These are phyloP conservation scores for Dioszegia aurantiaca DNA, from an alignment of 768 basidiomycete species.

Conservation along the genomic window DNA sequence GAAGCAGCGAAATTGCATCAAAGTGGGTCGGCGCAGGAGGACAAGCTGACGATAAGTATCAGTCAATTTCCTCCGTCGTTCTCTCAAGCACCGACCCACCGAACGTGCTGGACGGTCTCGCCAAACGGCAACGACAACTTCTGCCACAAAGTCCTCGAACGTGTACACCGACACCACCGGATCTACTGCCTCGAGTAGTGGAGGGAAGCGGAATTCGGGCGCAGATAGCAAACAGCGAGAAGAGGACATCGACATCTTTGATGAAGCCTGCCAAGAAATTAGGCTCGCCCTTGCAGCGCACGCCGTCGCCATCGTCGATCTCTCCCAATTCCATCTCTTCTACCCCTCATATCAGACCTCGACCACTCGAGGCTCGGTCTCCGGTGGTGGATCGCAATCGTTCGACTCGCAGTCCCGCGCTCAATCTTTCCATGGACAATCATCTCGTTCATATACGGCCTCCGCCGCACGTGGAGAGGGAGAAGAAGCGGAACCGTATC, in stretches of 20 bases:
- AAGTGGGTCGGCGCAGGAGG: conserved; percentile 27
- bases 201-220: conserved; percentile 28
- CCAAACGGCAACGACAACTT: conserved; percentile 3
- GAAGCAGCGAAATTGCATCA: conserved; percentile 46
- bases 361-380: conserved; percentile 22
- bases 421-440: background rate
- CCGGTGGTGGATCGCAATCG: conserved; percentile 9
- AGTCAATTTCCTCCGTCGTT: conserved; percentile 49
- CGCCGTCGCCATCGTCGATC: conserved; percentile 46
- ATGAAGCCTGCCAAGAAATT: conserved; percentile 46
- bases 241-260: conserved; percentile 37
- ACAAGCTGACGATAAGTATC: conserved; percentile 28
- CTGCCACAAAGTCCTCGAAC: too few species aligned
- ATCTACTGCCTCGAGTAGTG: background rate
- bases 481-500: conserved; percentile 27
- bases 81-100: conserved; percentile 38
- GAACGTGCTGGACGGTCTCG: conserved; percentile 21
- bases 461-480: background rate
- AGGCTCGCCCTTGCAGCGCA: conserved; percentile 39
- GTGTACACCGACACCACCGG: background rate
- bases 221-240: conserved; percentile 26
- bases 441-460: background rate
- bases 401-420: background rate
- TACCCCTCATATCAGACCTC: conserved; percentile 45
- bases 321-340: conserved; percentile 48